These are phyloP conservation scores for Hanseniaspora vineae DNA, from an alignment of 805 yeast genomes.

Conservation along the genomic window DNA sequence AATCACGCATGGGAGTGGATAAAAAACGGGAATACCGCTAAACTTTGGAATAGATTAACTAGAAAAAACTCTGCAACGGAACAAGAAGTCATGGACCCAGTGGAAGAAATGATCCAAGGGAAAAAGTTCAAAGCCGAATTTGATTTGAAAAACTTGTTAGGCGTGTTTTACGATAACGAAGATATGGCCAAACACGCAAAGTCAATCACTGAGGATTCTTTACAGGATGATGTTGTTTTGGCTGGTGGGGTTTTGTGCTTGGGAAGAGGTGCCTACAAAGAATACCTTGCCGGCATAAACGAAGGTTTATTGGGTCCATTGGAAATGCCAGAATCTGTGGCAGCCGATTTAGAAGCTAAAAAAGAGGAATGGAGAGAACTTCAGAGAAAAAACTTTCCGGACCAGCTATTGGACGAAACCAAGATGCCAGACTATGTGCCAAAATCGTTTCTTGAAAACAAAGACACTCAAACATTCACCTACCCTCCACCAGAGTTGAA, in stretches of 20 bases:
- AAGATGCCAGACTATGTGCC: constrained; percentile 34
- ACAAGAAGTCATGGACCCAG: constrained; percentile 9
- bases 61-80: neutral
- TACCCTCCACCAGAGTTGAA: constrained; percentile 46
- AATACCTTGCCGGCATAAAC: constrained; percentile 78
- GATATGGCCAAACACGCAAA: constrained; percentile 16
- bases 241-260: constrained; percentile 84
- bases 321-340: constrained; percentile 30
- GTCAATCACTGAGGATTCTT: constrained; percentile 25
- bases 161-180: constrained; percentile 34
- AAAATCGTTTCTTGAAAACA: constrained; percentile 55
- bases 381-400: constrained; percentile 8
- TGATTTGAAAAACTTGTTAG: constrained; percentile 38
- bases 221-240: constrained; percentile 28
- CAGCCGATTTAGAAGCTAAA: constrained; percentile 4
- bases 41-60: neutral
- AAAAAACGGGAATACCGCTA: too few relatives aligned
- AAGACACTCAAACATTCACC: constrained; percentile 31
- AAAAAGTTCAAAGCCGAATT: constrained; percentile 24
- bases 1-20: too few relatives aligned
- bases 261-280: constrained; percentile 94
- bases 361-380: constrained; percentile 11
- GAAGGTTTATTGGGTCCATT: constrained; percentile 93
- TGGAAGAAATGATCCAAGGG: constrained; percentile 9
- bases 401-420: constrained; percentile 7